A percentile compares a stretch with the other conserved stretches of the same genome.
Evolutionary conservation across 2,329 filamentous ascomycete genomes (phyloP).

Genomic region (Coniella lustricola): DNA sequence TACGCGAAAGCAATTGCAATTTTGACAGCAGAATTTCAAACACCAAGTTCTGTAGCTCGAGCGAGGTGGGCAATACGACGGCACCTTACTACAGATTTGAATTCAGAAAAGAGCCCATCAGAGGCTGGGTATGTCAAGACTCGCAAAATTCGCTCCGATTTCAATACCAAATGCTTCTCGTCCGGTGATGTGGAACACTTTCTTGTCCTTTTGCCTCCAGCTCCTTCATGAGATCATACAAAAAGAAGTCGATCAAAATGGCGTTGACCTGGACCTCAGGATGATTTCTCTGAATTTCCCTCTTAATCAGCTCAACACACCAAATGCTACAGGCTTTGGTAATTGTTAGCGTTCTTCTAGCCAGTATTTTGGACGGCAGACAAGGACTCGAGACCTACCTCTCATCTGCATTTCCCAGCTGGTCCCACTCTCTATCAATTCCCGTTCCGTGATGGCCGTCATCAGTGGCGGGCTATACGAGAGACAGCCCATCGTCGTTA

Average conservation of each 20-base stretch:
- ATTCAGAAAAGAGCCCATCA: no score
- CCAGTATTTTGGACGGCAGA: neutral
- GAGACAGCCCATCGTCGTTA: conserved; percentile 75
- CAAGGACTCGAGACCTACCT: conserved; percentile 40
- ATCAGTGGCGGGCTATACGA: conserved; percentile 78
- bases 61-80: no score
- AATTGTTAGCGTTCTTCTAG: neutral
- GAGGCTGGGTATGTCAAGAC: no score
- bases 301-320: conserved; percentile 82
- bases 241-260: conserved; percentile 91
- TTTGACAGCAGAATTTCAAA: no score
- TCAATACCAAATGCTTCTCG: conserved; percentile 91
- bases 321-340: conserved; percentile 77
- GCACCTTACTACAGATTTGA: no score
- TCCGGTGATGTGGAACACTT: conserved; percentile 75
- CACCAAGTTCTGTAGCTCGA: no score
- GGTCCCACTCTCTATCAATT: conserved; percentile 62
- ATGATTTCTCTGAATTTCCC: conserved; percentile 69
- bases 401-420: conserved; percentile 82
- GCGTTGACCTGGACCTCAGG: conserved; percentile 72
- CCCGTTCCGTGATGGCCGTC: conserved; percentile 56
- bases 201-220: conserved; percentile 58
- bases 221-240: conserved; percentile 92
- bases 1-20: no score
- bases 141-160: neutral